Percentiles rank a stretch among this genome's conserved stretches.
These are phyloP conservation scores for Chlorella ohadii DNA, from an alignment of 139 green algal genomes.

Conservation along the genomic window DNA sequence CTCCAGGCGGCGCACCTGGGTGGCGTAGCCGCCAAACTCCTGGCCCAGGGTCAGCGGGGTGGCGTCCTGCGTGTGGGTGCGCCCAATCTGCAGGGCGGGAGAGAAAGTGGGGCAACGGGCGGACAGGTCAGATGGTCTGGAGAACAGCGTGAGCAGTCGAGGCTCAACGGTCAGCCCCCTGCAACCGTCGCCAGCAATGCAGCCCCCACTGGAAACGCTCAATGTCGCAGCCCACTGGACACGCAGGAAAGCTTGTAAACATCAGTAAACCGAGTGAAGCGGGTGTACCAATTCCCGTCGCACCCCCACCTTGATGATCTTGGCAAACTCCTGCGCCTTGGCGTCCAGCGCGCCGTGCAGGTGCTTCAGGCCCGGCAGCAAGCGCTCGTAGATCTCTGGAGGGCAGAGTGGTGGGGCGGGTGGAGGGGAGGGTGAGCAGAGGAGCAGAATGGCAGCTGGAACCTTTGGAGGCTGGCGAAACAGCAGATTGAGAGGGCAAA, in stretches of 20 bases:
- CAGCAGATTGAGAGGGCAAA: too few species aligned
- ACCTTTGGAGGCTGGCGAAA: too few species aligned
- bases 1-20: conserved; percentile 66
- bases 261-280: too few species aligned
- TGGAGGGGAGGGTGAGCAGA: not conserved
- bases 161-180: too few species aligned
- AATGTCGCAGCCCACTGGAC: not conserved
- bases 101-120: too few species aligned
- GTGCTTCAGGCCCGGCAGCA: conserved; percentile 81
- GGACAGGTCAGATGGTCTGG: too few species aligned
- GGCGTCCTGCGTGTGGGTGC: conserved; percentile 95
- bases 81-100: conserved; percentile 71
- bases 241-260: too few species aligned
- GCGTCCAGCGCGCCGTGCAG: conserved; percentile 69
- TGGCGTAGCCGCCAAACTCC: conserved; percentile 93
- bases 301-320: conserved; percentile 88
- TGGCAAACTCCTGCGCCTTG: conserved; percentile 82
- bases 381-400: conserved; percentile 61
- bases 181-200: too few species aligned
- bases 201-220: too few species aligned
- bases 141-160: too few species aligned
- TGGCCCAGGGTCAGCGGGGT: conserved; percentile 95
- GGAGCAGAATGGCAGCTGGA: too few species aligned
- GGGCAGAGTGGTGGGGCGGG: not conserved
- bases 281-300: too few species aligned